Evolutionary conservation across 164 flowering plant genomes (phyloP).

Genomic region (Nelumbo lutea): DNA sequence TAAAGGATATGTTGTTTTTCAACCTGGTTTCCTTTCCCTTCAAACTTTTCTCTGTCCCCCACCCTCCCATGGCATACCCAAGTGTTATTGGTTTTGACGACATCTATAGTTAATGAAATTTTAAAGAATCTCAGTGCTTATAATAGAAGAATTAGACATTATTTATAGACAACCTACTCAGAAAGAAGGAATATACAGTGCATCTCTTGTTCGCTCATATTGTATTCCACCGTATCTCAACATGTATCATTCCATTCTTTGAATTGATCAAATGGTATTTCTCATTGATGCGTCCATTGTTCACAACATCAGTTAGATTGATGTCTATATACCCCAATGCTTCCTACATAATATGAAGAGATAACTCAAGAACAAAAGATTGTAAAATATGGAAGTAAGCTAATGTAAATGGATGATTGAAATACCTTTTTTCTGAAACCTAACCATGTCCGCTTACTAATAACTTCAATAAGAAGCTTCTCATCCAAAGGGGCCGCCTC

Average conservation of each 20-base stretch:
- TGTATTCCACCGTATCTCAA: slow-evolving; percentile 59
- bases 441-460: slow-evolving; percentile 36
- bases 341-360: slow-evolving; percentile 33
- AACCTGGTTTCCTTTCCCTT: no score
- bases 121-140: no score
- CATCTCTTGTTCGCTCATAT: slow-evolving; percentile 14
- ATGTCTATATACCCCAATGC: slow-evolving; percentile 76
- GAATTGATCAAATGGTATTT: slow-evolving; percentile 73
- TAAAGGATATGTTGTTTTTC: no score
- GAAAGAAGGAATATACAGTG: slow-evolving; percentile 4
- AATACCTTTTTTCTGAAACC: slow-evolving; percentile 33
- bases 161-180: no score
- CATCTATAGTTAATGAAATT: no score
- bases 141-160: no score
- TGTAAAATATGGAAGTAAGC: background rate
- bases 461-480: slow-evolving; percentile 47
- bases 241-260: slow-evolving; percentile 63
- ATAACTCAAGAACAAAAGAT: background rate
- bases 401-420: background rate
- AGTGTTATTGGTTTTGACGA: no score
- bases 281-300: no score
- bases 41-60: no score
- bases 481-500: slow-evolving; percentile 64
- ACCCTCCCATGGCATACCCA: no score
- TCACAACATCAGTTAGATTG: slow-evolving; percentile 23